A percentile compares a stretch with the other conserved stretches of the same genome.
These are phyloP conservation scores for Orbilia ellipsospora DNA, from an alignment of 2,329 filamentous ascomycete species.

Conservation along the genomic window DNA sequence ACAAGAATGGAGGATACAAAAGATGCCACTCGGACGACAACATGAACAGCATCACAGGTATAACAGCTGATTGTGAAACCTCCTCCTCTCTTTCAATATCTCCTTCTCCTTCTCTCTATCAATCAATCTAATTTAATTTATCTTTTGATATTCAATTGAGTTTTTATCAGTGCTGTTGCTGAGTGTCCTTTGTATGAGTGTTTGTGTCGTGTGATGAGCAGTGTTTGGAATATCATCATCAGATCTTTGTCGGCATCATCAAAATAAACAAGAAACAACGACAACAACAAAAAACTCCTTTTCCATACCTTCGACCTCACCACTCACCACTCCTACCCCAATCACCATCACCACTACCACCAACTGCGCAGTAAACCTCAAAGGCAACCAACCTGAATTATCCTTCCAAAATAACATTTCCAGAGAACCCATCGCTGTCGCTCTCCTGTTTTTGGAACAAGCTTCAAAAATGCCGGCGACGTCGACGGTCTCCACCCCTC, in stretches of 20 bases:
- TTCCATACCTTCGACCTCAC: background rate
- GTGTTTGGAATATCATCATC: no score
- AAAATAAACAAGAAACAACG: slow-evolving; percentile 29
- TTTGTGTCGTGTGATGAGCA: slow-evolving; percentile 11
- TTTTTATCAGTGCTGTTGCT: background rate
- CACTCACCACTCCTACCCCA: background rate
- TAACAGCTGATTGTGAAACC: background rate
- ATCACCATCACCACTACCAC: slow-evolving; percentile 4
- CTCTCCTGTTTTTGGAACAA: slow-evolving; percentile 7
- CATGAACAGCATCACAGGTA: background rate
- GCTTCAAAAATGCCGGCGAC: slow-evolving; percentile 38
- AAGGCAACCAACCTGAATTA: no score
- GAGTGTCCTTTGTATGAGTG: background rate
- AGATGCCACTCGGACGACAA: slow-evolving; percentile 4
- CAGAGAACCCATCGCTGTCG: slow-evolving; percentile 14
- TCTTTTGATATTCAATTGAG: background rate
- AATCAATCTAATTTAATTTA: slow-evolving; percentile 4
- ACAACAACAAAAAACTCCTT: slow-evolving; percentile 23
- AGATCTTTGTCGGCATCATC: slow-evolving; percentile 61
- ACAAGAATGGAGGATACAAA: background rate
- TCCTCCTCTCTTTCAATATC: slow-evolving; percentile 1
- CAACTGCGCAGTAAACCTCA: background rate
- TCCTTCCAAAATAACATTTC: slow-evolving; percentile 21
- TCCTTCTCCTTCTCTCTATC: slow-evolving; percentile 6
- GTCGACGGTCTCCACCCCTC: slow-evolving; percentile 35